Evolutionary conservation across 192 early-diverging fungal species (phyloP), one percentile per base, ranked within the genome.

Genomic region (Rhizophagus sp.): DNA sequence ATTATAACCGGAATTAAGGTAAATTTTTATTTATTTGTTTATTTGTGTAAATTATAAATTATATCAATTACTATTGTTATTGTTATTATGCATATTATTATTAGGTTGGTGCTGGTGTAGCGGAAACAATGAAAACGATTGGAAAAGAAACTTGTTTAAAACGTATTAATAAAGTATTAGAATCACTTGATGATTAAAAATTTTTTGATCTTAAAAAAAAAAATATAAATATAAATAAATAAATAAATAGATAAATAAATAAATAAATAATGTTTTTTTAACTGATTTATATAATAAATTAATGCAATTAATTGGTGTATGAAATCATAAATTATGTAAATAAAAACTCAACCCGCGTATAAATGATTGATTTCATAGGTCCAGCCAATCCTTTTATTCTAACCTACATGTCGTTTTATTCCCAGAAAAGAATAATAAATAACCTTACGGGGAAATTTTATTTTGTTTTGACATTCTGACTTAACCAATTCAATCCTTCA

Each of bases 401-500:
- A 57, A 22, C 22, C 52, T 57, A 57, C 15, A 57, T n/a, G 52
- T 44, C 50, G 2, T 2, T 52, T 44, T 19, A 17, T 19, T 52
- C 50, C 15, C 50, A 52, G 5, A 52, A 52, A 15, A 52, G 50
- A 52, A 52, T 52, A 19, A 52, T 52, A 57, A 19, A 57, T 52
- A 52, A 52, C 50, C 50, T 52, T 52, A 15, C 50, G 17, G 52
- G 4, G 6, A 19, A 57, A 57, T 22, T 57, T 84, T 80, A 89
- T 13, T 86, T 84, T 25, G 87, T 84, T 85, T 93, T 92, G 84
- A 91, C 90, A 77, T 95, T 95, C 83, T 93, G 91, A 83, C 91
- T 94, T 86, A 95, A 84, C 95, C 95, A 96, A 84, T 92, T 94
- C 70, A 96, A 86, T 52, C 94, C 95, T 82, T 96, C 94, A 84